Conservation (phyloP, 2,329 filamentous ascomycete species). For the Aciculosporium take region DNA sequence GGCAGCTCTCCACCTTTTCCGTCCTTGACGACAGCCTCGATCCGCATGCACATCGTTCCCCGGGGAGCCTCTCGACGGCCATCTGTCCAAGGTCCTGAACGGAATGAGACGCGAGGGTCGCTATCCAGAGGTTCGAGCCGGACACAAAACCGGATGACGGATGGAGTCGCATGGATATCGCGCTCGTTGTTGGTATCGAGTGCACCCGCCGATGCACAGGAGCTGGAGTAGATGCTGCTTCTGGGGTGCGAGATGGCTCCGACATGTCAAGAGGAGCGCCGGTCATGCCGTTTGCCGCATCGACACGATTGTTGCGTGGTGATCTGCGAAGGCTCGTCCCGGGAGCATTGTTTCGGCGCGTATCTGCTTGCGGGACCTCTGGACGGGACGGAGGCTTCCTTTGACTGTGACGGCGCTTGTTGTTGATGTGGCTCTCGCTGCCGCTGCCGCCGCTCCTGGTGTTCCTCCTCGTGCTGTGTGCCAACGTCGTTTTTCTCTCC, state of each 20-base stretch:
- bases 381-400: conserved; percentile 2
- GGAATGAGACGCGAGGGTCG: conserved; percentile 42
- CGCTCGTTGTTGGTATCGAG: conserved; percentile 22
- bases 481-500: conserved; percentile 53
- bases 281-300: conserved; percentile 11
- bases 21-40: conserved; percentile 53
- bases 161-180: conserved; percentile 57
- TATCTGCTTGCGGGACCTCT: neutral
- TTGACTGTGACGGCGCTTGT: neutral
- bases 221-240: conserved; percentile 11
- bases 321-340: conserved; percentile 9
- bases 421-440: neutral
- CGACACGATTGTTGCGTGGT: conserved; percentile 7
- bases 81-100: conserved; percentile 49
- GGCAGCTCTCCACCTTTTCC: conserved; percentile 44
- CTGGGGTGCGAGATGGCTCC: conserved; percentile 12
- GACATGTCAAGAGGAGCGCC: conserved; percentile 12
- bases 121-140: conserved; percentile 47
- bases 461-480: no score
- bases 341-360: neutral
- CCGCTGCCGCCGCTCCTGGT: neutral
- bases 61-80: conserved; percentile 46
- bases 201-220: conserved; percentile 13
- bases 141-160: conserved; percentile 40
- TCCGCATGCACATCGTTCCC: conserved; percentile 39